Evolutionary conservation across 805 yeast genomes (phyloP).

Genomic region (Naumovozyma dairenensis): DNA sequence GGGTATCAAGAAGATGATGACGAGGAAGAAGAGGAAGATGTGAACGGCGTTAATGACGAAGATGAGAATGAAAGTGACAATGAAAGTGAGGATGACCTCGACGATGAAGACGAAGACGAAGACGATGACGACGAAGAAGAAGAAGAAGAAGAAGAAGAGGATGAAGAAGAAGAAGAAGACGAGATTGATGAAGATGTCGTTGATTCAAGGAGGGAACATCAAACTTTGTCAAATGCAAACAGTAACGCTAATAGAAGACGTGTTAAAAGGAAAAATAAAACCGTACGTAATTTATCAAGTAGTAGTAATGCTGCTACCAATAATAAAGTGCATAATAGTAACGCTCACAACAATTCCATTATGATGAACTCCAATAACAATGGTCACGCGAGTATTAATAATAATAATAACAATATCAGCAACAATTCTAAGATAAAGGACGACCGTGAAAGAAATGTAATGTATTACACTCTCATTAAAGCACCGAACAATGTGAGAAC

Average conservation of each 20-base stretch:
- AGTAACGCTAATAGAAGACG: conserved; percentile 7
- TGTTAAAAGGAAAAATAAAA: too few relatives aligned
- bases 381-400: neutral
- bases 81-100: conserved; percentile 2
- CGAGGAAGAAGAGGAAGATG: conserved; percentile 6
- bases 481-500: conserved; percentile 29
- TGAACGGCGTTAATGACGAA: neutral
- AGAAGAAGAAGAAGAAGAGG: conserved; percentile 6
- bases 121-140: conserved; percentile 2
- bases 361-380: conserved; percentile 1
- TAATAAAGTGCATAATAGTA: too few relatives aligned
- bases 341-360: too few relatives aligned
- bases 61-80: conserved; percentile 3
- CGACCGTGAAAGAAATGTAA: conserved; percentile 1
- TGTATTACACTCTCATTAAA: conserved; percentile 23
- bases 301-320: too few relatives aligned
- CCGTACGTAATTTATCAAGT: too few relatives aligned
- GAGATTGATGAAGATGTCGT: conserved; percentile 14
- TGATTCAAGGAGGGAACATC: neutral
- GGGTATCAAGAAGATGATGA: conserved; percentile 16
- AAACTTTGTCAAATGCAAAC: conserved; percentile 11
- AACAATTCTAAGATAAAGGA: neutral
- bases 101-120: conserved; percentile 1
- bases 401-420: neutral
- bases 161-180: conserved; percentile 13